A percentile compares a stretch with the other conserved stretches of the same genome.
Evolutionary conservation across 2,329 filamentous ascomycete species (phyloP).

Genomic region (Verticillium nonalfalfae): DNA sequence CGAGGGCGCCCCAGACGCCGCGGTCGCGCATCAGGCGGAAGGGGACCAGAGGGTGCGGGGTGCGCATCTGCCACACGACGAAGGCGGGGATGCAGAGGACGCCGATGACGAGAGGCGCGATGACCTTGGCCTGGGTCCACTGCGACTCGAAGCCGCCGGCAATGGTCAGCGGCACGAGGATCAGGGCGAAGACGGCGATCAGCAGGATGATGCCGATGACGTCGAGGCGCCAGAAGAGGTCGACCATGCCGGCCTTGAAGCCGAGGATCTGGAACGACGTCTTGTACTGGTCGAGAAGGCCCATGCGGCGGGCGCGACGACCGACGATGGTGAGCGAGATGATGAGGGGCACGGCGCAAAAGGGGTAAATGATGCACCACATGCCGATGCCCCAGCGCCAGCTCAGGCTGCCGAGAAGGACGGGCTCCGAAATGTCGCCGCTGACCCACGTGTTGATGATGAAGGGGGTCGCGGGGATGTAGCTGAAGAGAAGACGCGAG

Average conservation of each 20-base stretch:
- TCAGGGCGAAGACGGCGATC: slow-evolving; percentile 38
- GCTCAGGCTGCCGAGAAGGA: slow-evolving; percentile 34
- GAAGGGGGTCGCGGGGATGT: slow-evolving; percentile 53
- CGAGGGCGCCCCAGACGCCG: slow-evolving; percentile 56
- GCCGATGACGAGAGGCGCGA: slow-evolving; percentile 38
- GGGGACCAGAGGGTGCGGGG: slow-evolving; percentile 50
- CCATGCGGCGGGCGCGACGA: slow-evolving; percentile 44
- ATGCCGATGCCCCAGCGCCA: slow-evolving; percentile 62
- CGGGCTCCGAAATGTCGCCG: slow-evolving; percentile 45
- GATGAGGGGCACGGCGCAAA: slow-evolving; percentile 44
- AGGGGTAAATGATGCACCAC: slow-evolving; percentile 57
- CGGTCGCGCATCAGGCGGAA: slow-evolving; percentile 57
- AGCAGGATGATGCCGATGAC: slow-evolving; percentile 36
- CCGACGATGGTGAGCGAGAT: slow-evolving; percentile 42
- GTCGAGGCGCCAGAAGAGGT: slow-evolving; percentile 41
- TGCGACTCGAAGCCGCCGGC: slow-evolving; percentile 32
- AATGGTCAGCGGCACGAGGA: slow-evolving; percentile 37
- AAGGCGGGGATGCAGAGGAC: slow-evolving; percentile 44
- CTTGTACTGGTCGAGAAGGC: slow-evolving; percentile 31
- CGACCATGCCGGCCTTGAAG: slow-evolving; percentile 21
- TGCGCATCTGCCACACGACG: slow-evolving; percentile 38
- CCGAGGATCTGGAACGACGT: slow-evolving; percentile 25
- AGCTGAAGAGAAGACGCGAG: slow-evolving; percentile 58
- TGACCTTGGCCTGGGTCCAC: slow-evolving; percentile 31
- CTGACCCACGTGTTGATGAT: slow-evolving; percentile 61